Evolutionary conservation across 73 alveolate genomes (phyloP), one percentile per base, ranked within the genome.

Genomic region (Paramecium caudatum): DNA sequence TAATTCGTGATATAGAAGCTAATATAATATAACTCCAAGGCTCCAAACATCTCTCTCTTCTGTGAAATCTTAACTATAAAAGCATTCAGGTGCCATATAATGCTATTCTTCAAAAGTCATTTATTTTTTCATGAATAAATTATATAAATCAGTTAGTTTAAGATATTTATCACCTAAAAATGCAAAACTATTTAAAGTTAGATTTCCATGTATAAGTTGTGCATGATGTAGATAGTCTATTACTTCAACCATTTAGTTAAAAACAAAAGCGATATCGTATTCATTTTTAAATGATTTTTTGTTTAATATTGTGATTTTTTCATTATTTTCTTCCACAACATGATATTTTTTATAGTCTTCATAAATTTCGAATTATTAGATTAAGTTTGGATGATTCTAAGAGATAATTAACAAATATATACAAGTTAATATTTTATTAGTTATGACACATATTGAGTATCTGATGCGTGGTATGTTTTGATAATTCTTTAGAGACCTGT

Each of bases 11-110:
- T 55, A 55, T 7, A 55, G 17, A 27, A 55, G 7, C 10, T 55
- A 8, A 55, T 55, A 55, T 23, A 55, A 27, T 2, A 55, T 55
- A 27, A 55, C 30, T 23, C 80, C 80, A 37, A 55, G 30, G 30
- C 46, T 27, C 80, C 80, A 55, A 55, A 55, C 30, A 55, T 55
- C 80, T 55, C 80, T 55, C 30, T 55, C 80, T 21, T 55, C 80
- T 10, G 80, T 27, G 30, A 27, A 55, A 27, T 55, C 80, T 55
- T 55, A 21, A 55, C 30, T 55, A 12, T 55, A 37, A 27, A 55
- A 55, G 30, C 30, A 55, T 23, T 55, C 80, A 2, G 80, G 80
- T 55, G 80, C 46, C 30, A 55, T 27, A 21, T 9, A 55, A 9
- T 55, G 80, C 2, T 37, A 2, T 23, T 55, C 80, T 8, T 55